A percentile compares a stretch with the other conserved stretches of the same genome.
phyloP scores from a whole-genome alignment of 768 basidiomycete species.

The Galerina sulciceps region DNA sequence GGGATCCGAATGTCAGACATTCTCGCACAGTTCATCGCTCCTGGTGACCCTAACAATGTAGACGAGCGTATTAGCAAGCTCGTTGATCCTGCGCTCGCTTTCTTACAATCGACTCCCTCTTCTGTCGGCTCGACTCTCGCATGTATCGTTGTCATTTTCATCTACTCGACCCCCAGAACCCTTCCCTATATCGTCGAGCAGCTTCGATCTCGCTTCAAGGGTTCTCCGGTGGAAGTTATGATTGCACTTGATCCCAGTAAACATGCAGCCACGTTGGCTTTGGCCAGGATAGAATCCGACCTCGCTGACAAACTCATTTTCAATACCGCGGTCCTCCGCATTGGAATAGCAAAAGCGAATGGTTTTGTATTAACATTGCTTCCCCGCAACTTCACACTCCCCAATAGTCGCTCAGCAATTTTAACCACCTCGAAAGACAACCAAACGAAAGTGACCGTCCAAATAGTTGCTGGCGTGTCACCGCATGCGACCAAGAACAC shows the following conservation, averaged over 20 bases:
- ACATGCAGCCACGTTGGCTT: slow-evolving; percentile 7
- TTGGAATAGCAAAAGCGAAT: slow-evolving; percentile 15
- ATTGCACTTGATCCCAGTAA: background rate
- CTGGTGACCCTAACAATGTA: background rate
- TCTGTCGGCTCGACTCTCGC: slow-evolving; percentile 2
- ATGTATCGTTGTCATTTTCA: slow-evolving; percentile 9
- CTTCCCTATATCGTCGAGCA: background rate
- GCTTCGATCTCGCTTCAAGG: background rate
- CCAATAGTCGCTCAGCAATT: slow-evolving; percentile 6
- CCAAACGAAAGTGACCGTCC: slow-evolving; percentile 9
- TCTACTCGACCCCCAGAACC: background rate
- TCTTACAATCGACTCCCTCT: background rate
- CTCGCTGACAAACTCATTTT: slow-evolving; percentile 2
- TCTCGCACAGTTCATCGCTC: background rate
- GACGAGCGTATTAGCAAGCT: background rate
- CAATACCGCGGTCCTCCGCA: slow-evolving; percentile 11
- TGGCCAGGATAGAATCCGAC: background rate
- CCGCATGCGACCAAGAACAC: slow-evolving; percentile 3
- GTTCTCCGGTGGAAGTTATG: slow-evolving; percentile 1
- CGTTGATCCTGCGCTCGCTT: slow-evolving; percentile 1
- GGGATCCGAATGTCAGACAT: slow-evolving; percentile 7
- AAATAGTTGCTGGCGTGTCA: slow-evolving; percentile 9
- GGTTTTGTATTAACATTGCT: slow-evolving; percentile 11
- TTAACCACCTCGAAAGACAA: slow-evolving; percentile 11
- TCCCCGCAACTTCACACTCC: slow-evolving; percentile 5